These are phyloP conservation scores for Plasmodium relictum DNA, from an alignment of 169 alveolate genomes.

Conservation along the genomic window DNA sequence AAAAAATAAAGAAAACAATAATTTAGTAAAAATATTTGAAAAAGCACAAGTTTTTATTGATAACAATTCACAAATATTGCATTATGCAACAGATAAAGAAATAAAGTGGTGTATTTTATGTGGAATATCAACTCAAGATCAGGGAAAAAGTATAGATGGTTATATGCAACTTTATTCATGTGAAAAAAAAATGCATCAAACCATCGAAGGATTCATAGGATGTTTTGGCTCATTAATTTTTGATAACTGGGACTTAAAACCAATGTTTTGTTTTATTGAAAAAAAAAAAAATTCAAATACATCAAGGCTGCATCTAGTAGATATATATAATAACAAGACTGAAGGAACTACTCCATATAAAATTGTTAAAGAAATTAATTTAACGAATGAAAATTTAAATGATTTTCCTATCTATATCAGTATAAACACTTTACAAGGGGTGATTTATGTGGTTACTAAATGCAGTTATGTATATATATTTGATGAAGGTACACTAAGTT, in stretches of 20 bases:
- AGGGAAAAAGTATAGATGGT: slow-evolving; percentile 94
- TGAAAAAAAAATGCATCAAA: slow-evolving; percentile 94
- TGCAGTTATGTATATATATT: slow-evolving; percentile 83
- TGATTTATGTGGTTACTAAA: slow-evolving; percentile 87
- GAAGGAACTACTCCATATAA: slow-evolving; percentile 79
- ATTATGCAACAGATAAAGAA: slow-evolving; percentile 90
- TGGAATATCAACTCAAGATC: slow-evolving; percentile 94
- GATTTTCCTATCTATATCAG: slow-evolving; percentile 89
- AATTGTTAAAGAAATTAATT: slow-evolving; percentile 80
- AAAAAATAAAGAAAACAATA: slow-evolving; percentile 70
- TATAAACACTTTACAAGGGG: slow-evolving; percentile 88
- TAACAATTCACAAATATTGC: slow-evolving; percentile 92
- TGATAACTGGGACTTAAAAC: slow-evolving; percentile 83
- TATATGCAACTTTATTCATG: slow-evolving; percentile 94
- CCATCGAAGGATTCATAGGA: slow-evolving; percentile 96
- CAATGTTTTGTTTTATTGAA: slow-evolving; percentile 94
- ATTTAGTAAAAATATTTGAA: slow-evolving; percentile 90
- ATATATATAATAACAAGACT: slow-evolving; percentile 87
- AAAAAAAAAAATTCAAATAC: slow-evolving; percentile 91
- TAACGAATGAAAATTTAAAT: slow-evolving; percentile 68
- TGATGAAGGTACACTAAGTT: slow-evolving; percentile 81
- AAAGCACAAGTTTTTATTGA: slow-evolving; percentile 91
- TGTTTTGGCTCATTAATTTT: slow-evolving; percentile 93
- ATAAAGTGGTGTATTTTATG: slow-evolving; percentile 95
- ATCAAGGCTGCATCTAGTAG: slow-evolving; percentile 95